A percentile compares a stretch with the other conserved stretches of the same genome.
Evolutionary conservation across 495 filamentous ascomycete genomes (phyloP).

Genomic region (Penicillium egyptiacum): DNA sequence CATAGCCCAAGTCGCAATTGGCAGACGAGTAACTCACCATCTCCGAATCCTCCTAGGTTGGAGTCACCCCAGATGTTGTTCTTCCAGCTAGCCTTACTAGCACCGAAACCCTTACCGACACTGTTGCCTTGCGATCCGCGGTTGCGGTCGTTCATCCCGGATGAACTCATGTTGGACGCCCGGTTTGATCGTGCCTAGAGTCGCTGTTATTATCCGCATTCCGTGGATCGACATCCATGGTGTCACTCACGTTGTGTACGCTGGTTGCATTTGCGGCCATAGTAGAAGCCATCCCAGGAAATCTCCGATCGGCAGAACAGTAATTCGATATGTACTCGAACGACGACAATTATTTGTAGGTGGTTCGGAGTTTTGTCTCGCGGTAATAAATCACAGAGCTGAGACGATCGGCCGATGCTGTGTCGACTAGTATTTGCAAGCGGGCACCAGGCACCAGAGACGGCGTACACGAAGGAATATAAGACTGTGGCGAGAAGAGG

Average conservation of each 20-base stretch:
- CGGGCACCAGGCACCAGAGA: slow-evolving; percentile 36
- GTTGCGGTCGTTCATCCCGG: slow-evolving; percentile 42
- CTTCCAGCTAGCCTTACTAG: slow-evolving; percentile 52
- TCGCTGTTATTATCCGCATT: background rate
- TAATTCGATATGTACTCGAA: slow-evolving; percentile 34
- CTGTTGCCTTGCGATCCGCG: slow-evolving; percentile 37
- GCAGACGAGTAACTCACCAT: slow-evolving; percentile 26
- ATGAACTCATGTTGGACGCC: slow-evolving; percentile 40
- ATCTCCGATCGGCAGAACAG: slow-evolving; percentile 15
- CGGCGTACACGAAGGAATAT: slow-evolving; percentile 34
- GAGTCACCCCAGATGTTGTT: slow-evolving; percentile 62
- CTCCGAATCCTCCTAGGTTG: slow-evolving; percentile 50
- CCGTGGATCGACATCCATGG: background rate
- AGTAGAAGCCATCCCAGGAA: slow-evolving; percentile 41
- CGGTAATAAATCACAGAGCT: slow-evolving; percentile 23
- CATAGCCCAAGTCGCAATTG: background rate
- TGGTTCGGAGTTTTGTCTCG: slow-evolving; percentile 14
- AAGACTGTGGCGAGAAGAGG: slow-evolving; percentile 20
- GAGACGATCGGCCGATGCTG: slow-evolving; percentile 13
- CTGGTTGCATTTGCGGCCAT: slow-evolving; percentile 42
- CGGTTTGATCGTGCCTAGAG: slow-evolving; percentile 41
- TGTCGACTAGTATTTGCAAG: slow-evolving; percentile 29
- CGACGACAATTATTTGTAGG: slow-evolving; percentile 24
- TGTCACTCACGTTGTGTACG: slow-evolving; percentile 41
- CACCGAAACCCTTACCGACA: slow-evolving; percentile 47